Conservation (phyloP, 176 grass and related monocot genomes). For the Eragrostis nindensis region DNA sequence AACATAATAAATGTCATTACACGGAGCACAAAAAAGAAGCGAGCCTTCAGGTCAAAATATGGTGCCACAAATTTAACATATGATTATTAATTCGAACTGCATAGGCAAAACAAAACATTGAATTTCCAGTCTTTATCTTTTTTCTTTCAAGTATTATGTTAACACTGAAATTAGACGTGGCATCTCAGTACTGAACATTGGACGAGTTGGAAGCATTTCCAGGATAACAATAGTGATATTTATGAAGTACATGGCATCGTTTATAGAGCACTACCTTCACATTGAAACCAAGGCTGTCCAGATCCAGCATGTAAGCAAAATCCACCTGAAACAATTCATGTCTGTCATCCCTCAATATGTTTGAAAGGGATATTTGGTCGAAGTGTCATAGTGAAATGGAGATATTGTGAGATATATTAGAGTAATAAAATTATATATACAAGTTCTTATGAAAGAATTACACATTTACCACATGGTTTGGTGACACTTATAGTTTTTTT, state of each 20-base stretch:
- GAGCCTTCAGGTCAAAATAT: neutral
- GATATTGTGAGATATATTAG: neutral
- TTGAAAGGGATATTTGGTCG: slow-evolving; percentile 7
- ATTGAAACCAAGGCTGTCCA: slow-evolving; percentile 93
- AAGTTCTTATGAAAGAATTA: neutral
- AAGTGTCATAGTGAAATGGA: neutral
- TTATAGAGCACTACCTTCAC: slow-evolving; percentile 69
- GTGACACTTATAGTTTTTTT: too few species aligned
- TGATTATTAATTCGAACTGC: neutral
- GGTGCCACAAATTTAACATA: neutral
- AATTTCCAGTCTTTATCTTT: slow-evolving; percentile 11
- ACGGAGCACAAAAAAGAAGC: neutral
- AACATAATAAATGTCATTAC: neutral
- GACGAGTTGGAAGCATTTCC: neutral
- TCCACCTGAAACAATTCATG: slow-evolving; percentile 70
- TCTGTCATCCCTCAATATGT: slow-evolving; percentile 34
- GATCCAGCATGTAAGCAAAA: slow-evolving; percentile 84
- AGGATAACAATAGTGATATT: neutral
- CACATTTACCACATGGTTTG: neutral
- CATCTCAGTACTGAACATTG: neutral
- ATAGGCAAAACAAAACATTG: neutral
- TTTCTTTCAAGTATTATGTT: slow-evolving; percentile 3
- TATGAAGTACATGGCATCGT: neutral
- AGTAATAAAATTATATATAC: slow-evolving; percentile 20
- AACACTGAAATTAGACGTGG: neutral